These are phyloP conservation scores for Apiotrichum brassicae DNA, from an alignment of 1,284 basidiomycete genomes.

Conservation along the genomic window DNA sequence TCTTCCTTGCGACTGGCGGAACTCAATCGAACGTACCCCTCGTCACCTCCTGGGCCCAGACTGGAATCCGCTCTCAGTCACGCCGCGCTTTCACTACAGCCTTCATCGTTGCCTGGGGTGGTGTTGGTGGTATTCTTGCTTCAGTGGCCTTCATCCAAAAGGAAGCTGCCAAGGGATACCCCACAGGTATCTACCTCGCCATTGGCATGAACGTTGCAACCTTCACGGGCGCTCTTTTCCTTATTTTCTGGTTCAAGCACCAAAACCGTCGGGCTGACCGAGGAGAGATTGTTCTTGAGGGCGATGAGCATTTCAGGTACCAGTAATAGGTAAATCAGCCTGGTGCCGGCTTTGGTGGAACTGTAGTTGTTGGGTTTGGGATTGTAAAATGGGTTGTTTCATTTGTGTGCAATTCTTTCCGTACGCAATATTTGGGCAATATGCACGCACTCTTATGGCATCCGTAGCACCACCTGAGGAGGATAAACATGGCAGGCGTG, in stretches of 20 bases:
- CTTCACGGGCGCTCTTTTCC: neutral
- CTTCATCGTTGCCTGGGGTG: constrained; percentile 16
- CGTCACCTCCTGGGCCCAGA: constrained; percentile 40
- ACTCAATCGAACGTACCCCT: constrained; percentile 34
- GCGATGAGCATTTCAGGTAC: constrained; percentile 1
- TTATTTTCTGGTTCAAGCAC: constrained; percentile 6
- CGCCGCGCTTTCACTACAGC: constrained; percentile 35
- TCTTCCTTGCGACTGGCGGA: constrained; percentile 37
- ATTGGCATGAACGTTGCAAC: constrained; percentile 9
- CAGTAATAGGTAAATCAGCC: neutral
- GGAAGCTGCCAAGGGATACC: constrained; percentile 12
- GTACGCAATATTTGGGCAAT: too few relatives aligned
- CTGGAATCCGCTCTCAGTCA: constrained; percentile 47
- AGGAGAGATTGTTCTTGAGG: constrained; percentile 8
- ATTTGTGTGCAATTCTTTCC: too few relatives aligned
- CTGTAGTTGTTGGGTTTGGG: too few relatives aligned
- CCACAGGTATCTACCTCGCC: constrained; percentile 15
- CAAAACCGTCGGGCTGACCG: constrained; percentile 14
- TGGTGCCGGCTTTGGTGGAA: too few relatives aligned
- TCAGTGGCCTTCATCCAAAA: constrained; percentile 15
- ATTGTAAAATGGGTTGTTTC: too few relatives aligned
- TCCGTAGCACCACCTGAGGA: too few relatives aligned
- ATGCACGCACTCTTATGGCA: too few relatives aligned
- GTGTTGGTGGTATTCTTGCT: constrained; percentile 19
- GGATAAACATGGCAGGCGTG: too few relatives aligned